A percentile compares a stretch with the other conserved stretches of the same genome.
phyloP scores from a whole-genome alignment of 345 rosid species.

The Stellera chamaejasme region DNA sequence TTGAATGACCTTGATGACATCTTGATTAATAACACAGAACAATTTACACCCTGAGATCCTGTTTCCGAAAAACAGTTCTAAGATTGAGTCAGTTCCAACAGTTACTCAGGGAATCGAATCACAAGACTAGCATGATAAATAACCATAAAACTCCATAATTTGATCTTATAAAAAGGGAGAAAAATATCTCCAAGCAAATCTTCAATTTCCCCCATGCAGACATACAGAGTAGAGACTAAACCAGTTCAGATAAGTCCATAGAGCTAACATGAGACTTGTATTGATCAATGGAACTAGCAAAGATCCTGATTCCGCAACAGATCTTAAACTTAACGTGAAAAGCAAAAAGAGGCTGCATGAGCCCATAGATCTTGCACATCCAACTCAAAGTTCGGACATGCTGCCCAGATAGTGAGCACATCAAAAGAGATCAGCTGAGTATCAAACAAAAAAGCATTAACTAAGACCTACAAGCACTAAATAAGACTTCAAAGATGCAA shows the following conservation, averaged over 20 bases:
- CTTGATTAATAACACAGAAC: conserved; percentile 13
- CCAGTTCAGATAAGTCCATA: conserved; percentile 1
- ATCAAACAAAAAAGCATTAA: neutral
- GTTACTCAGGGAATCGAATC: neutral
- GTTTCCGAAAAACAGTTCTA: conserved; percentile 17
- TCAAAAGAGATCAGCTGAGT: neutral
- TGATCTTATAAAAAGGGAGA: conserved; percentile 7
- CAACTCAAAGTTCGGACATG: neutral
- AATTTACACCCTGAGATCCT: conserved; percentile 40
- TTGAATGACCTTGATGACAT: conserved; percentile 65
- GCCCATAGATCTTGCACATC: too few relatives aligned
- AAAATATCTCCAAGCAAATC: neutral
- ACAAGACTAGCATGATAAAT: neutral
- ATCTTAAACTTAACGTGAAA: too few relatives aligned
- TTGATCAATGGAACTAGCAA: too few relatives aligned
- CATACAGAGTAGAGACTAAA: neutral
- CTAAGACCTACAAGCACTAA: neutral
- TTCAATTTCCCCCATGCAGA: neutral
- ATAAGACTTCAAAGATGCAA: neutral
- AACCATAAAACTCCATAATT: conserved; percentile 1
- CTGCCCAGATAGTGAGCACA: neutral
- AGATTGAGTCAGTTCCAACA: conserved; percentile 2
- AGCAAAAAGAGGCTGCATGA: too few relatives aligned
- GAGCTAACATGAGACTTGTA: too few relatives aligned
- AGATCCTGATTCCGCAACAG: too few relatives aligned